Percentiles rank a stretch among this genome's conserved stretches.
These are phyloP conservation scores for Hypoxylon perforatum DNA, from an alignment of 495 filamentous ascomycete species.

Conservation along the genomic window DNA sequence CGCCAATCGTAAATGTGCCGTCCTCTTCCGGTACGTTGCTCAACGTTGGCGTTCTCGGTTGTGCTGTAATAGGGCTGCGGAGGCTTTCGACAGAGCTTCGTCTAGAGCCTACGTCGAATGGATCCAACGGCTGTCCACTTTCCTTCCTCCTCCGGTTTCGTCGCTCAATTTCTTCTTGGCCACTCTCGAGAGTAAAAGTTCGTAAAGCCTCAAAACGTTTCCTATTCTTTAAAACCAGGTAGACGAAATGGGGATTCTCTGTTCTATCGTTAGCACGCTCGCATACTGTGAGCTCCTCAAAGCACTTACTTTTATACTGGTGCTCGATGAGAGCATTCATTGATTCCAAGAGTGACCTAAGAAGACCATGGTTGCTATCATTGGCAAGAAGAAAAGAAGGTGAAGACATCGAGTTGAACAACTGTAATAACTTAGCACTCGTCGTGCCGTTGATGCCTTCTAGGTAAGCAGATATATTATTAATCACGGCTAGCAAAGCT, in stretches of 20 bases:
- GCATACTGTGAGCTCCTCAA: neutral
- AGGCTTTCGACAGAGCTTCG: conserved; percentile 77
- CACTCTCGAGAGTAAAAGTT: conserved; percentile 94
- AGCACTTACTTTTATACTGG: conserved; percentile 77
- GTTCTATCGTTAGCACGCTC: conserved; percentile 42
- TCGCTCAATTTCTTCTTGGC: conserved; percentile 90
- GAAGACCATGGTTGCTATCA: conserved; percentile 86
- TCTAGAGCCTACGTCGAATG: conserved; percentile 59
- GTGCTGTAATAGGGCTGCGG: conserved; percentile 68
- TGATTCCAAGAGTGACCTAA: conserved; percentile 86
- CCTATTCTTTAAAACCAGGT: conserved; percentile 79
- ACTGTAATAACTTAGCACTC: conserved; percentile 84
- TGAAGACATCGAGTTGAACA: conserved; percentile 94
- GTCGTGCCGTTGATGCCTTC: conserved; percentile 78
- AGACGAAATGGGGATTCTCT: conserved; percentile 89
- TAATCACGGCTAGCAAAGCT: conserved; percentile 89
- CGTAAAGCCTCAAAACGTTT: conserved; percentile 90
- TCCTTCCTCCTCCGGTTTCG: conserved; percentile 81
- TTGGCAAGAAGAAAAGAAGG: conserved; percentile 95
- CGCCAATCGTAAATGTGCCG: conserved; percentile 87
- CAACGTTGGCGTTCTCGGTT: conserved; percentile 69
- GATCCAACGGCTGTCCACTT: conserved; percentile 56
- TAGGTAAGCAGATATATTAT: conserved; percentile 88
- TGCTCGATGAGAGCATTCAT: conserved; percentile 95
- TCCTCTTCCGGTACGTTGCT: conserved; percentile 84